These are phyloP conservation scores for Candida stauntonica DNA, from an alignment of 805 yeast genomes.

Conservation along the genomic window DNA sequence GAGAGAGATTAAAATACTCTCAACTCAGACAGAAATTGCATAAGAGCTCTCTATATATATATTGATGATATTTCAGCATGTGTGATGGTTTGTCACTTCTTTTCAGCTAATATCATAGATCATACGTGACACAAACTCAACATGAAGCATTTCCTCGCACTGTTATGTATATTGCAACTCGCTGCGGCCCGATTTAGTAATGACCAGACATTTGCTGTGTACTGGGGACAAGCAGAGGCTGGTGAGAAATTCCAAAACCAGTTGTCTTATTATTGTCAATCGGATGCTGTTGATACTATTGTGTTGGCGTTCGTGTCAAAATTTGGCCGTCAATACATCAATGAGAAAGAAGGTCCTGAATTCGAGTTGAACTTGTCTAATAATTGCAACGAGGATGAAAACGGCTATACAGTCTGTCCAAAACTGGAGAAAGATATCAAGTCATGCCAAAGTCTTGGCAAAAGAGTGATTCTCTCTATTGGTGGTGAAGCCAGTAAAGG, in stretches of 20 bases:
- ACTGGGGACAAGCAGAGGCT: conserved; percentile 73
- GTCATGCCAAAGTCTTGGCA: conserved; percentile 75
- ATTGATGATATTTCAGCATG: no score
- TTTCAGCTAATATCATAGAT: no score
- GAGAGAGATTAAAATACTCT: no score
- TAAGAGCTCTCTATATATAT: no score
- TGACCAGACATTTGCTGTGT: conserved; percentile 43
- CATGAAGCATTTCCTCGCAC: not conserved
- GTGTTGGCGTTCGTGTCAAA: conserved; percentile 54
- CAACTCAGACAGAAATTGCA: no score
- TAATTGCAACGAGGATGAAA: conserved; percentile 34
- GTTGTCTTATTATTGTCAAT: conserved; percentile 54
- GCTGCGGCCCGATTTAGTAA: conserved; percentile 1
- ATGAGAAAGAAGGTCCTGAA: conserved; percentile 4
- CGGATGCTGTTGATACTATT: conserved; percentile 65
- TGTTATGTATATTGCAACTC: not conserved
- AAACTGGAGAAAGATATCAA: conserved; percentile 63
- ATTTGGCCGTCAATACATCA: conserved; percentile 15
- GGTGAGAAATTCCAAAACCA: conserved; percentile 37
- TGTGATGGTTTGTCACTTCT: no score
- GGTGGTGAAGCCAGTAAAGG: conserved; percentile 61
- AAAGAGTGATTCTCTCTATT: conserved; percentile 69
- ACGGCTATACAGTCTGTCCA: conserved; percentile 39
- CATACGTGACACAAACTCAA: not conserved
- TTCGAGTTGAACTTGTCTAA: conserved; percentile 52